phyloP scores from a whole-genome alignment of 164 flowering plant genomes.

The Vitis labrusca region DNA sequence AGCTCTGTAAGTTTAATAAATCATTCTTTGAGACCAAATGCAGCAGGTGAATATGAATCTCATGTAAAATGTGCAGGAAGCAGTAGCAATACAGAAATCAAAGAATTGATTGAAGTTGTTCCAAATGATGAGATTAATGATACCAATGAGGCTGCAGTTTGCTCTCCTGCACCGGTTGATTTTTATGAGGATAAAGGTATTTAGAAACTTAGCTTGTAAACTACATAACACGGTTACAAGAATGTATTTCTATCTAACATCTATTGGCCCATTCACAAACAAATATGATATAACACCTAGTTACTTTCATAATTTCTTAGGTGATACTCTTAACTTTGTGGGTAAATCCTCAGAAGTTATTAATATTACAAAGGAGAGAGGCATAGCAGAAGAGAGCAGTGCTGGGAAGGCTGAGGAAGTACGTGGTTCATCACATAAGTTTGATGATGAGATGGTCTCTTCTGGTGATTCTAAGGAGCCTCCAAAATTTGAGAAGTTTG shows the following conservation, averaged over 20 bases:
- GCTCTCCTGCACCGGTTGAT: no score
- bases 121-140: no score
- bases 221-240: no score
- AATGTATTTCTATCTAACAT: no score
- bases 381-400: neutral
- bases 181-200: neutral
- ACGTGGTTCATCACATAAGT: neutral
- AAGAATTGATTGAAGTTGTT: neutral
- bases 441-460: neutral
- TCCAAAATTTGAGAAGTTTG: neutral
- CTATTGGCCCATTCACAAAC: no score
- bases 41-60: slow-evolving; percentile 2
- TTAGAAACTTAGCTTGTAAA: no score
- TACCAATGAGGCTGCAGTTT: no score
- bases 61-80: neutral
- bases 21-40: neutral
- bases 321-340: neutral
- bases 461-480: neutral
- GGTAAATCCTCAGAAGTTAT: neutral
- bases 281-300: no score
- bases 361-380: neutral
- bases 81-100: neutral
- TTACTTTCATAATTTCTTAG: neutral
- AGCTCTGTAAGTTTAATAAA: no score
- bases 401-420: slow-evolving; percentile 3